phyloP scores from a whole-genome alignment of 2,329 filamentous ascomycete genomes.

The Diaporthe destruens region DNA sequence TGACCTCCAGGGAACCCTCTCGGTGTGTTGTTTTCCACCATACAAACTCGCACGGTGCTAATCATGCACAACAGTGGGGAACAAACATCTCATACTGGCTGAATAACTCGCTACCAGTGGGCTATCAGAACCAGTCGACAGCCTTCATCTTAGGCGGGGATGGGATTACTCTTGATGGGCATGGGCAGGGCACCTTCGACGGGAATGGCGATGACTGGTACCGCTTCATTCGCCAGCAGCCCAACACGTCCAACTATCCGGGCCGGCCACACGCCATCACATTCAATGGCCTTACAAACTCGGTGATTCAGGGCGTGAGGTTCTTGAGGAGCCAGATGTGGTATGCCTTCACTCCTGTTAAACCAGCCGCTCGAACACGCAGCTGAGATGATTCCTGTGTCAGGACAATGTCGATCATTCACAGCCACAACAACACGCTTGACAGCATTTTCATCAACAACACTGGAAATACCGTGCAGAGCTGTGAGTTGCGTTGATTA shows the following conservation, averaged over 20 bases:
- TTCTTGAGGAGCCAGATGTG: conserved; percentile 67
- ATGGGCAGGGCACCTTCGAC: conserved; percentile 60
- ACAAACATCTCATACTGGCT: conserved; percentile 60
- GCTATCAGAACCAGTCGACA: conserved; percentile 61
- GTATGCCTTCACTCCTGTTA: conserved; percentile 45
- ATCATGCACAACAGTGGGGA: conserved; percentile 47
- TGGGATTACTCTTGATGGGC: conserved; percentile 58
- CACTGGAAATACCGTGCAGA: conserved; percentile 46
- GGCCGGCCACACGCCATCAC: conserved; percentile 64
- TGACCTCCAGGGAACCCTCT: conserved; percentile 56
- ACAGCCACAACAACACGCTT: conserved; percentile 56
- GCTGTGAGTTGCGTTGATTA: conserved; percentile 35
- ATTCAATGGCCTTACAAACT: conserved; percentile 58
- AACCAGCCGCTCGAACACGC: background rate
- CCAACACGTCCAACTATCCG: conserved; percentile 54
- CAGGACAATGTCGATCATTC: conserved; percentile 59
- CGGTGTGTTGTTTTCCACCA: conserved; percentile 44
- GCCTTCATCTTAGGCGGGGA: conserved; percentile 62
- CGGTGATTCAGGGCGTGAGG: conserved; percentile 57
- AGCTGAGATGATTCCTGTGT: background rate
- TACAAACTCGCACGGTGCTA: background rate
- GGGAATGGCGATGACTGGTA: conserved; percentile 68
- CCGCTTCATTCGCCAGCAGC: conserved; percentile 51
- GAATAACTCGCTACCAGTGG: conserved; percentile 56
- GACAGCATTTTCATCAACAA: conserved; percentile 63